phyloP scores from a whole-genome alignment of 2,329 filamentous ascomycete species.

The Nemania abortiva region DNA sequence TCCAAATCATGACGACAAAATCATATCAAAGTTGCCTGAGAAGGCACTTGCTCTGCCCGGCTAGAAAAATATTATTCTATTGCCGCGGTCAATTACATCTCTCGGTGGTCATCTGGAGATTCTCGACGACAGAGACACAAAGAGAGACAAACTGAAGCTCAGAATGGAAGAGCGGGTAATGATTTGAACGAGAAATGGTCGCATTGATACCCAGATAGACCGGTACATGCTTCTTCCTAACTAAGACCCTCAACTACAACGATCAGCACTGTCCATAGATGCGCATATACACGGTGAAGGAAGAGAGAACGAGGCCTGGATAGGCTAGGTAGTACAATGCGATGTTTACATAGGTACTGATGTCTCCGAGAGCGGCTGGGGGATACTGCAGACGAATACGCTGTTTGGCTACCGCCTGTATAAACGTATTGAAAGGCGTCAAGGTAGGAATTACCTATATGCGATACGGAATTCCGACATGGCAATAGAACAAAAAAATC shows the following conservation, averaged over 20 bases:
- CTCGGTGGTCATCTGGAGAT: neutral
- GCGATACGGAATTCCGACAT: constrained; percentile 11
- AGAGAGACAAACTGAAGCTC: constrained; percentile 1
- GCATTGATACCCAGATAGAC: constrained; percentile 48
- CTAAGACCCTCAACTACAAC: constrained; percentile 14
- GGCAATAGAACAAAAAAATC: constrained; percentile 20
- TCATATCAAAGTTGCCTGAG: neutral
- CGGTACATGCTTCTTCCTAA: constrained; percentile 33
- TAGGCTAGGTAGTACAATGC: neutral
- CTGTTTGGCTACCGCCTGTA: neutral
- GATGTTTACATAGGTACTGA: constrained; percentile 11
- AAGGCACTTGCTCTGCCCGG: neutral
- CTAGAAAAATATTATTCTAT: neutral
- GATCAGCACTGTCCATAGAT: constrained; percentile 16
- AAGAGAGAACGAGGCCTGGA: constrained; percentile 6
- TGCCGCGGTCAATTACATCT: neutral
- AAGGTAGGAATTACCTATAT: neutral
- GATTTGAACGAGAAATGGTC: constrained; percentile 28
- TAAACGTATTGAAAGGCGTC: constrained; percentile 11
- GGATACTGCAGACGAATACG: neutral
- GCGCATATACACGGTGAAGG: neutral
- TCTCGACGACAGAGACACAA: neutral
- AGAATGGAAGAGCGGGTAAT: constrained; percentile 8
- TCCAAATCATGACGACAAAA: constrained; percentile 24
- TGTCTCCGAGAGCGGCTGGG: neutral